Evolutionary conservation across 768 basidiomycete genomes (phyloP).

Genomic region (Mrakia hoshinonis): DNA sequence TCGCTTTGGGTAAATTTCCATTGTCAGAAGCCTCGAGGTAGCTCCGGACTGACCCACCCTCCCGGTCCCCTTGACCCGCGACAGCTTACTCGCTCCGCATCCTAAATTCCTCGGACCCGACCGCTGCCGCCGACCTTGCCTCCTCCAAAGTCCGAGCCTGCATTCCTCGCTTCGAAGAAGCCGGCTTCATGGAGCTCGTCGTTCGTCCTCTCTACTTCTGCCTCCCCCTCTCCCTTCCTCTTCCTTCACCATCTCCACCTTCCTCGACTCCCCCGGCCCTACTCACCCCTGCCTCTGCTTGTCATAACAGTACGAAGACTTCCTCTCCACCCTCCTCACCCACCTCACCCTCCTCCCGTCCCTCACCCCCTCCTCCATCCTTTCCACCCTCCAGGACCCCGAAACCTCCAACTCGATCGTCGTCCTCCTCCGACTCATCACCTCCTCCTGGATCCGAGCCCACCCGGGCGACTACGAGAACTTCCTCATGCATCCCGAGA

Average conservation of each 20-base stretch:
- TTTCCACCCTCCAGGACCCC: constrained; percentile 37
- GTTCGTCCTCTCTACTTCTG: too few relatives aligned
- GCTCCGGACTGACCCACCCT: background rate
- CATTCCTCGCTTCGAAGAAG: constrained; percentile 48
- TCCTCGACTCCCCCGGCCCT: background rate
- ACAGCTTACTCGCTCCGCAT: constrained; percentile 64
- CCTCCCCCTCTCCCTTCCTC: background rate
- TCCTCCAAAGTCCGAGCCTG: constrained; percentile 51
- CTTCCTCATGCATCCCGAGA: constrained; percentile 69
- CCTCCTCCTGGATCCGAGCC: constrained; percentile 69
- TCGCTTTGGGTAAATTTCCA: background rate
- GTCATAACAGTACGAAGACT: constrained; percentile 47
- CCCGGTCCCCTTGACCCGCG: constrained; percentile 48
- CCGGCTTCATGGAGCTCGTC: constrained; percentile 58
- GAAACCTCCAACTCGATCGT: constrained; percentile 39
- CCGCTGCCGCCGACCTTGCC: constrained; percentile 48
- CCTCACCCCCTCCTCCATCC: constrained; percentile 30
- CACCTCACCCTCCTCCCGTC: constrained; percentile 44
- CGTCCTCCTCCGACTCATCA: constrained; percentile 69
- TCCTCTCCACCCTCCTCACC: constrained; percentile 55
- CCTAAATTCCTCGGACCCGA: constrained; percentile 45
- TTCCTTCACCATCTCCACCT: constrained; percentile 31
- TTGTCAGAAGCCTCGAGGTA: background rate
- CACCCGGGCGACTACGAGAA: constrained; percentile 55
- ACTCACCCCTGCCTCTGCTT: background rate